These are phyloP conservation scores for Baorangia bicolor DNA, from an alignment of 768 basidiomycete species.

Conservation along the genomic window DNA sequence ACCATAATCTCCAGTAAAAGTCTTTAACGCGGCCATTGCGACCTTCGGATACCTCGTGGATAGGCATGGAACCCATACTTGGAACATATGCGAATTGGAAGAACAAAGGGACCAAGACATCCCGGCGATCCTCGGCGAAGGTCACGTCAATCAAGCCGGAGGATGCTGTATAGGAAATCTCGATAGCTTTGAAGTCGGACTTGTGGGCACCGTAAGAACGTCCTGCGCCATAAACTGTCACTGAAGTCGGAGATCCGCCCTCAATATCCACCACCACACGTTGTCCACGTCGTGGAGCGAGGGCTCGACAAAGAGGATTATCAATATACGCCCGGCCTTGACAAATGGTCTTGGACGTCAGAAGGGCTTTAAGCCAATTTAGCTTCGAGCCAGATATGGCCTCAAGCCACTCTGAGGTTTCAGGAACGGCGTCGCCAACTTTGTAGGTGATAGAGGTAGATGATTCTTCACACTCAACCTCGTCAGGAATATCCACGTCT, in stretches of 20 bases:
- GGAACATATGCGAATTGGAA: constrained; percentile 88
- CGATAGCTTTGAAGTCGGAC: constrained; percentile 76
- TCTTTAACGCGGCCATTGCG: constrained; percentile 92
- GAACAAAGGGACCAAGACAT: constrained; percentile 71
- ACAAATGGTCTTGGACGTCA: constrained; percentile 79
- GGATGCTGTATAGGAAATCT: constrained; percentile 58
- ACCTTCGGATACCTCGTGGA: constrained; percentile 82
- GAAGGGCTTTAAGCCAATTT: constrained; percentile 83
- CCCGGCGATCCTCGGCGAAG: constrained; percentile 80
- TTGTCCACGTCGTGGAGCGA: constrained; percentile 79
- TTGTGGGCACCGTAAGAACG: constrained; percentile 79
- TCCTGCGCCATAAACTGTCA: constrained; percentile 73
- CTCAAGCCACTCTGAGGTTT: constrained; percentile 75
- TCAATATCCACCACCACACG: constrained; percentile 61
- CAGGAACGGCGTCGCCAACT: constrained; percentile 55
- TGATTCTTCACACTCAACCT: constrained; percentile 42
- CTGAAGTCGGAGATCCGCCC: constrained; percentile 49
- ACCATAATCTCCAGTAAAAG: constrained; percentile 99
- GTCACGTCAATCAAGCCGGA: constrained; percentile 64
- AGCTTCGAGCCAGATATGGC: constrained; percentile 78
- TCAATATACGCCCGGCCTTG: constrained; percentile 84
- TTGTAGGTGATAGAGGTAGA: constrained; percentile 48
- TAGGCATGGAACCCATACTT: constrained; percentile 84
- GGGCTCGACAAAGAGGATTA: constrained; percentile 85
- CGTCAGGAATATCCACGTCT: constrained; percentile 36